Evolutionary conservation across 2,329 filamentous ascomycete genomes (phyloP).

Genomic region (Colletotrichum neosansevieriae): DNA sequence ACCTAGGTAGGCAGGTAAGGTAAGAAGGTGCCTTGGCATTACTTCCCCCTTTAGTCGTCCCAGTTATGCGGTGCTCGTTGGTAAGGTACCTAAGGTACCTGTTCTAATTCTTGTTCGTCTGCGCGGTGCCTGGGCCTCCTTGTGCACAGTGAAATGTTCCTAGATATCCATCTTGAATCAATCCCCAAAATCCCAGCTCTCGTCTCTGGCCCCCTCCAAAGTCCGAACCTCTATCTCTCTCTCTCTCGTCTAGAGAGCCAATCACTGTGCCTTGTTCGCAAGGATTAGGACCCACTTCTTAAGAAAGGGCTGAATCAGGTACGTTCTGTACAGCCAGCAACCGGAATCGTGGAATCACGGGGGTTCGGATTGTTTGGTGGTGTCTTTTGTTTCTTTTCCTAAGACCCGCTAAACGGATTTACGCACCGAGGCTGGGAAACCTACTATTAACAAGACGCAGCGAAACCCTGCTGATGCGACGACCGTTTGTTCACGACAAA

Average conservation of each 20-base stretch:
- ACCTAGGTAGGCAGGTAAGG: no score
- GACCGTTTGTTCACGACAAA: not conserved
- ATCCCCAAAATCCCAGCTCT: no score
- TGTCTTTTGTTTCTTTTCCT: not conserved
- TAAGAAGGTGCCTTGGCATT: no score
- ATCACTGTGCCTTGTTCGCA: not conserved
- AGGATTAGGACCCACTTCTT: not conserved
- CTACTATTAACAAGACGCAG: constrained; percentile 11
- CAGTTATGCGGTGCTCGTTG: constrained; percentile 7
- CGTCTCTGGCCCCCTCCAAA: not conserved
- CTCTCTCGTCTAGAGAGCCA: constrained; percentile 13
- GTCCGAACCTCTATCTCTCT: not conserved
- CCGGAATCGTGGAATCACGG: constrained; percentile 9
- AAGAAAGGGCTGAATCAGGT: not conserved
- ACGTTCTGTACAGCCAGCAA: not conserved
- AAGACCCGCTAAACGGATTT: not conserved
- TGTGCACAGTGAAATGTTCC: constrained; percentile 12
- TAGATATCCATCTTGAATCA: no score
- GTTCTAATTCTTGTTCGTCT: not conserved
- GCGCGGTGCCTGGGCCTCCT: constrained; percentile 17
- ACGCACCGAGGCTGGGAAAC: constrained; percentile 4
- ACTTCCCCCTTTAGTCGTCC: no score
- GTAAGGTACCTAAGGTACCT: no score
- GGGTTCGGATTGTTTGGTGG: not conserved
- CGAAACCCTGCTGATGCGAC: constrained; percentile 18